phyloP scores from a whole-genome alignment of 2,329 filamentous ascomycete genomes.

The Cryphonectria japonica region DNA sequence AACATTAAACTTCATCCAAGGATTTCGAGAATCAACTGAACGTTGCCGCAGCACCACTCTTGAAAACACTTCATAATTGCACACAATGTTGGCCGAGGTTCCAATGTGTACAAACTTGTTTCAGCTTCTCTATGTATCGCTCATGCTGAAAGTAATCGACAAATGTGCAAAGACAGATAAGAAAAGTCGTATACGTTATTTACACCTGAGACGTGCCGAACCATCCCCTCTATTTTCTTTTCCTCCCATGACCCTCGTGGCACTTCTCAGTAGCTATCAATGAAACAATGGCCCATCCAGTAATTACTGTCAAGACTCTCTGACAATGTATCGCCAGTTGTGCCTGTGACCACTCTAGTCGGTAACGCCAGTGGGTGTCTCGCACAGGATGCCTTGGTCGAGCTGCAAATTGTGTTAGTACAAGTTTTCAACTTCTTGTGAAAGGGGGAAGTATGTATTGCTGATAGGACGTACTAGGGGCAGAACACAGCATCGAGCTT shows the following conservation, averaged over 20 bases:
- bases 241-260: neutral
- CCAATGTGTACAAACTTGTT: neutral
- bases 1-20: too few relatives aligned
- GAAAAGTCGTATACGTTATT: neutral
- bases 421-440: neutral
- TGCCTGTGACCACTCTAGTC: slow-evolving; percentile 30
- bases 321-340: neutral
- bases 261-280: neutral
- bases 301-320: neutral
- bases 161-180: neutral
- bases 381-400: slow-evolving; percentile 40
- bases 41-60: too few relatives aligned
- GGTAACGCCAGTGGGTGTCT: slow-evolving; percentile 37
- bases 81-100: neutral
- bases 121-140: neutral
- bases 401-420: slow-evolving; percentile 32
- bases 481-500: slow-evolving; percentile 60
- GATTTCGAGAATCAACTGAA: too few relatives aligned
- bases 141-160: neutral
- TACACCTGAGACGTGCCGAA: neutral
- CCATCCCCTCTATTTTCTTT: neutral
- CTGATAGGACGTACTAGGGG: slow-evolving; percentile 44
- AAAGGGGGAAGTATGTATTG: neutral
- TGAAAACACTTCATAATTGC: neutral
- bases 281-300: neutral